Base-by-base conservation (phyloP, 805 yeast genomes). In the Sugiyamaella marilandica region DNA sequence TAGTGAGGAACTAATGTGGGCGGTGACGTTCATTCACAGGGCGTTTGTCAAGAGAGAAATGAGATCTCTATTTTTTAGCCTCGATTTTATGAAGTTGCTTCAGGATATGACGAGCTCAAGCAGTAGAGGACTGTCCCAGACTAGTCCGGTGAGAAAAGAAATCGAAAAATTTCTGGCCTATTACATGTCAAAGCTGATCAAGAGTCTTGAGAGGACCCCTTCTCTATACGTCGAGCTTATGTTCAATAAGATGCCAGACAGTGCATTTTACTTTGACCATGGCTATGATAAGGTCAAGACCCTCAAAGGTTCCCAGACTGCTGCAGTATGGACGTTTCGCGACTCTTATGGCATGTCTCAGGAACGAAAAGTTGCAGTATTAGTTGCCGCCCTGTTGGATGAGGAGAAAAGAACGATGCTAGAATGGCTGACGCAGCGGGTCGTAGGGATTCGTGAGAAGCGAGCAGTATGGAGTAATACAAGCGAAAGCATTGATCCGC, bases 11-110 rank as follows among this genome's bases (percentile, higher is more conserved):
- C 70, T 92, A 44, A 83, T 82, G 58, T 75, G 77, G 46, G 82
- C 85, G 10, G 64, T 94, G 8, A 73, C 84, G 0, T 92, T 80
- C 62, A 82, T 90, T 62, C 88, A 87, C 62, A 73, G 87, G 31
- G 68, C 88, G 1, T 81, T 89, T 58, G 82, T 84, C 46, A 75
- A 81, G 46, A 76, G 80, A 39, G 84, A 85, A 53, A 76, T 74
- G 48, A 81, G 82, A 41, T 72, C 82, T 0, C 69, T 79, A 33
- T 66, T 87, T 33, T 83, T 76, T 60, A 72, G 96, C 48, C 64
- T 94, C 33, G 97, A 91, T 64, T 81, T 94, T 63, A 78, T 92
- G 77, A 65, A 75, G 13, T 62, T 78, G 1, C 64, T 87, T 0
- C 77, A 81, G 61, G 73, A 77, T 26, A 70, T 85, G 60, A 69